Conservation (phyloP, 352 stramenopile genomes). For the Phytophthora europaea region DNA sequence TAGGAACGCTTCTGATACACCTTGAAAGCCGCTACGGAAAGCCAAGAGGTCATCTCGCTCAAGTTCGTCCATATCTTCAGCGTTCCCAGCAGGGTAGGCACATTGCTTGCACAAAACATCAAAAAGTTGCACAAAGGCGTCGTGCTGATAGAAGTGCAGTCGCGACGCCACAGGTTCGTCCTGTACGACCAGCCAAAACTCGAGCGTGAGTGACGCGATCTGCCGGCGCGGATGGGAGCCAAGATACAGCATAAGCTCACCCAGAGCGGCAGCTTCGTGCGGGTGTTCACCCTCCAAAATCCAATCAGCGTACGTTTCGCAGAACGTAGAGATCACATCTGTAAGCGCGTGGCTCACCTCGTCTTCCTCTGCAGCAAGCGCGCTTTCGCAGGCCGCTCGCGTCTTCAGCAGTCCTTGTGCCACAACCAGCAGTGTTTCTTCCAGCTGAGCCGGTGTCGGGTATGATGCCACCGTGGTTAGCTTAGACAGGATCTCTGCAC, state of each 20-base stretch:
- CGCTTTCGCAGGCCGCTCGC: slow-evolving; percentile 56
- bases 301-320: slow-evolving; percentile 79
- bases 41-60: slow-evolving; percentile 68
- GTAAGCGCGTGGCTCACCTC: slow-evolving; percentile 72
- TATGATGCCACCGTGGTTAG: slow-evolving; percentile 72
- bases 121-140: slow-evolving; percentile 67
- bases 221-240: slow-evolving; percentile 67
- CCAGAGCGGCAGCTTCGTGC: slow-evolving; percentile 56
- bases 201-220: slow-evolving; percentile 77
- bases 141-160: slow-evolving; percentile 60
- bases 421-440: slow-evolving; percentile 52
- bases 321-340: slow-evolving; percentile 71
- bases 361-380: slow-evolving; percentile 59
- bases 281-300: slow-evolving; percentile 57
- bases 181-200: slow-evolving; percentile 80
- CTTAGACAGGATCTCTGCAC: slow-evolving; percentile 67
- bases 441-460: slow-evolving; percentile 53
- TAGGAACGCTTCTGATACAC: slow-evolving; percentile 64
- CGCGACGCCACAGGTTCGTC: slow-evolving; percentile 74
- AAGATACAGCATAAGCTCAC: slow-evolving; percentile 69
- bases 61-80: slow-evolving; percentile 64
- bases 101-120: slow-evolving; percentile 72
- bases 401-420: slow-evolving; percentile 60
- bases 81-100: slow-evolving; percentile 49
- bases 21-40: slow-evolving; percentile 70